Percentiles rank a stretch among this genome's conserved stretches.
Evolutionary conservation across 2,329 filamentous ascomycete species (phyloP).

Genomic region (Mycocentrospora acerina): DNA sequence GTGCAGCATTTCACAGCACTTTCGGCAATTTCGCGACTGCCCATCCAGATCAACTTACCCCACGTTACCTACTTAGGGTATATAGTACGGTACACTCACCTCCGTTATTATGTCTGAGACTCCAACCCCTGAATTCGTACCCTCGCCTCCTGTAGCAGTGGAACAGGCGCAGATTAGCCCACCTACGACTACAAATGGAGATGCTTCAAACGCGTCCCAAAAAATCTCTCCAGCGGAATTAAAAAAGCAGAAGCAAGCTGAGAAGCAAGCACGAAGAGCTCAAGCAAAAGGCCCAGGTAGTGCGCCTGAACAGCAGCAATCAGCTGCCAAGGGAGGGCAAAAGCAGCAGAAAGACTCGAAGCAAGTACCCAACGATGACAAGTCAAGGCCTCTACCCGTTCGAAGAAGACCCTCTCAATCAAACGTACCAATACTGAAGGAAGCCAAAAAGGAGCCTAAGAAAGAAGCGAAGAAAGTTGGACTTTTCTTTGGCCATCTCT

Average conservation of each 20-base stretch:
- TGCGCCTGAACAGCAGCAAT: slow-evolving; percentile 40
- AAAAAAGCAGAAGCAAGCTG: slow-evolving; percentile 86
- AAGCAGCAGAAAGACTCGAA: slow-evolving; percentile 41
- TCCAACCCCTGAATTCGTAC: slow-evolving; percentile 16
- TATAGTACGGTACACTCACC: no score
- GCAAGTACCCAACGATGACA: slow-evolving; percentile 36
- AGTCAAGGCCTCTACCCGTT: slow-evolving; percentile 33
- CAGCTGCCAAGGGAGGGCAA: slow-evolving; percentile 29
- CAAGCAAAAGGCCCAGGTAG: slow-evolving; percentile 57
- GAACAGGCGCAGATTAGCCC: slow-evolving; percentile 12
- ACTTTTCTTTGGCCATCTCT: slow-evolving; percentile 71
- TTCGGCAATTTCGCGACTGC: slow-evolving; percentile 1
- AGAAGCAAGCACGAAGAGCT: slow-evolving; percentile 84
- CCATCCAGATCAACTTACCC: slow-evolving; percentile 11
- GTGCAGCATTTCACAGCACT: no score
- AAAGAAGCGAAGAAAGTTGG: slow-evolving; percentile 57
- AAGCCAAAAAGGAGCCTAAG: slow-evolving; percentile 36
- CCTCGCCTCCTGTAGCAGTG: slow-evolving; percentile 12
- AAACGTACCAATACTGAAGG: slow-evolving; percentile 29
- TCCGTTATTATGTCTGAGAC: slow-evolving; percentile 29
- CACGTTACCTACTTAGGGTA: slow-evolving; percentile 1
- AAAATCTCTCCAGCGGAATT: slow-evolving; percentile 75
- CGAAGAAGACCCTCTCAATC: slow-evolving; percentile 35
- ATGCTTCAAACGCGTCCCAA: slow-evolving; percentile 32
- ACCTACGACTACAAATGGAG: slow-evolving; percentile 19